phyloP scores from a whole-genome alignment of 2,329 filamentous ascomycete species.

The Fusarium foetens region DNA sequence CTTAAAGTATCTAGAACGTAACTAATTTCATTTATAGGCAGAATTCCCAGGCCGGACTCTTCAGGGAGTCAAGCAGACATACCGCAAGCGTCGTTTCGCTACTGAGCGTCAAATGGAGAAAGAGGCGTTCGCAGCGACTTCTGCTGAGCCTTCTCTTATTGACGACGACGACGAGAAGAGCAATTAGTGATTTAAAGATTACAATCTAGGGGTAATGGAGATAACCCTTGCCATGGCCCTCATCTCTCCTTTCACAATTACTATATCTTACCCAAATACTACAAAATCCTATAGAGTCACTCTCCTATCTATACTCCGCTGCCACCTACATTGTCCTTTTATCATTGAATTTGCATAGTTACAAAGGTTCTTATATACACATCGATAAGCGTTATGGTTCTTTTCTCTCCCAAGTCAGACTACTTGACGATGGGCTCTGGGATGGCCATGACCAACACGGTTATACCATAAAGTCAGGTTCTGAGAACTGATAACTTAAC shows the following conservation, averaged over 20 bases:
- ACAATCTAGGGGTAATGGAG: accelerated
- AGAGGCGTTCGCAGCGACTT: neutral
- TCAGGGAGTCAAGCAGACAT: slow-evolving; percentile 9
- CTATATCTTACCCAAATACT: neutral
- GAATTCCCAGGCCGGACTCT: slow-evolving; percentile 1
- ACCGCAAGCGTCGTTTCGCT: slow-evolving; percentile 11
- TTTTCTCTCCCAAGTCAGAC: neutral
- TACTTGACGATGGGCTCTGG: neutral
- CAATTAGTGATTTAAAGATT: neutral
- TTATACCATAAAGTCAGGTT: neutral
- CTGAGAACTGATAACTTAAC: neutral
- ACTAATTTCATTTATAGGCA: neutral
- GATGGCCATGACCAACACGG: neutral
- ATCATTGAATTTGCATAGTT: neutral
- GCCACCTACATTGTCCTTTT: neutral
- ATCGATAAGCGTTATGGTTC: neutral
- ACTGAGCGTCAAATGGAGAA: neutral
- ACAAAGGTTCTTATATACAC: neutral
- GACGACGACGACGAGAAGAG: neutral
- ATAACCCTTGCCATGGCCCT: neutral
- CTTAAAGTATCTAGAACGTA: accelerated
- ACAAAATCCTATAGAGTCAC: neutral
- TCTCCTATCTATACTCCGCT: too few species aligned
- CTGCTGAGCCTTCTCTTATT: neutral
- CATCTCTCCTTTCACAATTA: neutral